Percentiles rank a stretch among this genome's conserved stretches.
Conservation (phyloP, 768 basidiomycete species). For the Cystobasidium onofrii region DNA sequence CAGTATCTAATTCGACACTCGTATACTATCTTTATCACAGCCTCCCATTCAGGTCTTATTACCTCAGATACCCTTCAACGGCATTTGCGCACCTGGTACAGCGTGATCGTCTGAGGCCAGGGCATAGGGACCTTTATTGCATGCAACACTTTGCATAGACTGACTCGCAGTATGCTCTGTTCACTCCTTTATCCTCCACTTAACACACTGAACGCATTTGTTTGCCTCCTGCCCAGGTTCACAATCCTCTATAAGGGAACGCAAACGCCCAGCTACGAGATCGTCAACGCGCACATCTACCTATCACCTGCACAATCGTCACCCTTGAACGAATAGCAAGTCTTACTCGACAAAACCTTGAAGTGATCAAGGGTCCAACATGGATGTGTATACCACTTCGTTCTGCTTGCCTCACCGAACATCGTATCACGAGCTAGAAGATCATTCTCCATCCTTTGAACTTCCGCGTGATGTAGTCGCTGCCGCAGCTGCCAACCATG, state of each 20-base stretch:
- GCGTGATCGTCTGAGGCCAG: background rate
- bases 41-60: background rate
- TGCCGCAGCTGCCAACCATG: constrained; percentile 17
- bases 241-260: background rate
- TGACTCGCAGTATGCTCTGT: background rate
- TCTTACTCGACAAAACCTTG: too few species aligned
- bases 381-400: constrained; percentile 31
- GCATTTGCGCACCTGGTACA: background rate
- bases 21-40: too few species aligned
- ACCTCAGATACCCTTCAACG: too few species aligned
- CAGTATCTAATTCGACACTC: too few species aligned
- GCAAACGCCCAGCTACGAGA: too few species aligned
- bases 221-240: background rate
- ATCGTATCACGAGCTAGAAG: constrained; percentile 4
- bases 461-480: constrained; percentile 15
- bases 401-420: constrained; percentile 24
- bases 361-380: background rate
- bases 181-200: background rate
- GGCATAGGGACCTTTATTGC: too few species aligned
- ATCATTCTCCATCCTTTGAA: constrained; percentile 19
- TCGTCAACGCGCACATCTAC: too few species aligned
- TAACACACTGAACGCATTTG: background rate
- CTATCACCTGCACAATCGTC: too few species aligned
- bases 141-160: background rate
- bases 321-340: too few species aligned